These are phyloP conservation scores for Fusarium torreyae DNA, from an alignment of 2,329 filamentous ascomycete genomes.

Conservation along the genomic window DNA sequence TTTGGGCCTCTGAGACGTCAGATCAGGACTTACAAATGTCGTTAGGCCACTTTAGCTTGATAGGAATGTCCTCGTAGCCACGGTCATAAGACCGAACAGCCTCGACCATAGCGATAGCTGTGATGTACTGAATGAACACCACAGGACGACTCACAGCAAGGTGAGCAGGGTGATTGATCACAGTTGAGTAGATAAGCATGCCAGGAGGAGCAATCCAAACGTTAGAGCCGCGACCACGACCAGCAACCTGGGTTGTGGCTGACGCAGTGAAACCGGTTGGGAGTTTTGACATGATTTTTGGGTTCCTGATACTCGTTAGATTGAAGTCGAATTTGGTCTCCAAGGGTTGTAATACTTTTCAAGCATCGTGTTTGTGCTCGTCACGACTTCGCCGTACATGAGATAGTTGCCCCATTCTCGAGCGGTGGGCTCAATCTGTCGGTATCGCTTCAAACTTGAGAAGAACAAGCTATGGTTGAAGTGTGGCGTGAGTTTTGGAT, in stretches of 20 bases:
- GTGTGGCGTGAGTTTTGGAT: slow-evolving; percentile 81
- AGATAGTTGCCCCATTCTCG: slow-evolving; percentile 82
- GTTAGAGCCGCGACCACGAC: slow-evolving; percentile 89
- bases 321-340: not conserved
- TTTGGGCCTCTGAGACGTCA: rapidly evolving
- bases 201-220: slow-evolving; percentile 95
- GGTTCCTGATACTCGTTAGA: slow-evolving; percentile 71
- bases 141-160: slow-evolving; percentile 82
- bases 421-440: slow-evolving; percentile 68
- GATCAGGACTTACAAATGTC: slow-evolving; percentile 77
- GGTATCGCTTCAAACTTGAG: slow-evolving; percentile 77
- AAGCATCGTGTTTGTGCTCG: slow-evolving; percentile 92
- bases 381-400: slow-evolving; percentile 92
- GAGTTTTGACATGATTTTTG: slow-evolving; percentile 79
- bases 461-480: slow-evolving; percentile 90
- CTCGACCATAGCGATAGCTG: slow-evolving; percentile 87
- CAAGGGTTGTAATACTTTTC: slow-evolving; percentile 76
- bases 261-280: slow-evolving; percentile 90
- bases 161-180: slow-evolving; percentile 85
- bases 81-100: slow-evolving; percentile 85
- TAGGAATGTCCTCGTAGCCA: slow-evolving; percentile 81
- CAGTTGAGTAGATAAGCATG: slow-evolving; percentile 87
- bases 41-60: slow-evolving; percentile 98
- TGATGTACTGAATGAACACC: slow-evolving; percentile 94
- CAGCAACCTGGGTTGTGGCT: slow-evolving; percentile 90